phyloP scores from a whole-genome alignment of 202 grass and related monocot genomes.

The Thinopyrum obtusiflorum region DNA sequence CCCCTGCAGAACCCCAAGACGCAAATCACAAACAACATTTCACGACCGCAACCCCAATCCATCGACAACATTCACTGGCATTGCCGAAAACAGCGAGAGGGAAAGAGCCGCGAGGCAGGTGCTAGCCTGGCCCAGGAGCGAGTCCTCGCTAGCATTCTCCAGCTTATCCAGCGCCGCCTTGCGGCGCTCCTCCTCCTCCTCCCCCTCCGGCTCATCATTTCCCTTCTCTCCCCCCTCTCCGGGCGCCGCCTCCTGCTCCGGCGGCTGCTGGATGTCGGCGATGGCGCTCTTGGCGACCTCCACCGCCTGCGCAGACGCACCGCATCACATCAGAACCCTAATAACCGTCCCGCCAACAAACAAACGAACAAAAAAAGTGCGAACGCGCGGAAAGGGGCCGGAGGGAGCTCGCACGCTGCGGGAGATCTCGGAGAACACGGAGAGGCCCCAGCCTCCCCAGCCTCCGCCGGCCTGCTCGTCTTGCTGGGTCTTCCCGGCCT shows the following conservation, averaged over 20 bases:
- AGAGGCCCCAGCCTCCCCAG: slow-evolving; percentile 87
- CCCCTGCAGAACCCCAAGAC: slow-evolving; percentile 58
- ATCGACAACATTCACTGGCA: neutral
- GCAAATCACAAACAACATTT: neutral
- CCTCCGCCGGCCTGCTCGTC: slow-evolving; percentile 42
- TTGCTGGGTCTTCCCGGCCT: slow-evolving; percentile 12
- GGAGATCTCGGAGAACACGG: slow-evolving; percentile 95
- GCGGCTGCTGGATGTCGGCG: slow-evolving; percentile 59
- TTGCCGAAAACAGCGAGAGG: neutral
- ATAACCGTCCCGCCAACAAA: neutral
- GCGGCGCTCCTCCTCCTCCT: slow-evolving; percentile 42
- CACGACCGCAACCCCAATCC: neutral
- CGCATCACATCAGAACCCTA: slow-evolving; percentile 30
- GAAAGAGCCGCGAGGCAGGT: neutral
- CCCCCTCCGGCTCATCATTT: neutral
- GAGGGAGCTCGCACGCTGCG: slow-evolving; percentile 47
- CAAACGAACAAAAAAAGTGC: neutral
- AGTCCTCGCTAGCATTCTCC: slow-evolving; percentile 82
- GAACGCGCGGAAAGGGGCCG: neutral
- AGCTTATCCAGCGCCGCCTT: slow-evolving; percentile 66
- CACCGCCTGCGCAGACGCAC: slow-evolving; percentile 61
- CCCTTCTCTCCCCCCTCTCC: neutral
- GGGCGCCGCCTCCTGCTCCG: slow-evolving; percentile 22
- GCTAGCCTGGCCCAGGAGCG: slow-evolving; percentile 78
- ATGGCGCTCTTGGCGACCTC: slow-evolving; percentile 87